Base-by-base conservation (phyloP, 176 grass and related monocot species). In the Puya raimondii region DNA sequence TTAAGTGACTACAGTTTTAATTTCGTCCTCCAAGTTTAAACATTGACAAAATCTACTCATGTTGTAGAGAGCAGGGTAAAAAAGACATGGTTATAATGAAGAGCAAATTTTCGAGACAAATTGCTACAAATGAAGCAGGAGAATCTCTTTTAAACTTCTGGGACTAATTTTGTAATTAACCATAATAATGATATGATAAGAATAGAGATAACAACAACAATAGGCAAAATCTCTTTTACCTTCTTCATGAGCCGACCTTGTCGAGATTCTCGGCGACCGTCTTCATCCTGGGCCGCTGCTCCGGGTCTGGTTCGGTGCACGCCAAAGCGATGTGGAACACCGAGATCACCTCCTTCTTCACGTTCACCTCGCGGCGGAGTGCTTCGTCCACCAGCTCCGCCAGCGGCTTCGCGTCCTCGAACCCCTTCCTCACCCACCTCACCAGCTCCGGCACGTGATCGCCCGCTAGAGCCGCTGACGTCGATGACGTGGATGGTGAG, bases 241-340 rank as follows among this genome's bases (percentile, higher is more conserved):
- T 42, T 42, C 4, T 84, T 81, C 74, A 77, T 0, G 71, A 72
- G 0, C 72, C 72, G 53, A 99, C 74, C 82, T 83, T 90, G 12
- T 94, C 80, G 6, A 99, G 94, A 74, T 84, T 84, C 54, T 99
- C 95, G 2, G 80, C 76, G 15, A 91, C 78, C 4, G 67, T 74
- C 80, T 91, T 99, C 95, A 99, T 94, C 76, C 87, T 72, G 0
- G 95, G 95, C 17, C 90, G 75, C 23, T 83, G 77, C 10, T 99
- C 90, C 0, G 87, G 78, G 3, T 91, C 87, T 0, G 1, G 9
- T 63, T 88, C 80, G 4, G 85, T 91, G 71, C 94, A 99, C 0
- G 84, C 77, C 3, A 99, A 77, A 47, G 95, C 90, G 14, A 99
- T 71, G 48, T 88, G 90, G 83, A 99, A 99, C 72, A 68, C 71